Base-by-base conservation (phyloP, 169 alveolate genomes). In the Perkinsus olseni region DNA sequence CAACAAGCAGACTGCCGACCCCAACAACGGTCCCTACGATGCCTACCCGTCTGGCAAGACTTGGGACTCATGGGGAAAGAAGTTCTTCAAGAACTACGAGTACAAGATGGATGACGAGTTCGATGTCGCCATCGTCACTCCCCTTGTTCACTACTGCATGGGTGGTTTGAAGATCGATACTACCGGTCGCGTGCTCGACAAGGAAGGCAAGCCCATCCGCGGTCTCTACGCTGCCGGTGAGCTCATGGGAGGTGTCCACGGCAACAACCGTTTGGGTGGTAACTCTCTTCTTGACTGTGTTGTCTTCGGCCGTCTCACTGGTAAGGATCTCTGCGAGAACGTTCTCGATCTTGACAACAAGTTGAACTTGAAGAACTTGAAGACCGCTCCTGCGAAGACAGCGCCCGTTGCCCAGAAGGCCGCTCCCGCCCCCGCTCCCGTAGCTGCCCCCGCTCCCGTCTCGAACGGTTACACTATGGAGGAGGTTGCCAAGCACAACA, bases 81-180 rank as follows among this genome's bases (percentile, higher is more conserved):
- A 95, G 91, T 93, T 92, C 91, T 74, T 95, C 82, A 91, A 94
- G 93, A 45, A 95, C 92, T 93, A 50, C 74, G 37, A 92, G 37
- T 21, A 94, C 74, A 94, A 93, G 90, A 0, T 91, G 74, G 92
- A 93, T 50, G 95, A 94, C 36, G 91, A 91, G 34, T 94, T 95
- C 48, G 93, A 96, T 92, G 96, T 94, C 36, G 95, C 95, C 93
- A 94, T 96, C 93, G 94, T 96, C 91, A 94, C 96, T 0, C 97
- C 97, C 36, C 93, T 95, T 38, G 94, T 94, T 82, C 96, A 93
- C 93, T 95, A 93, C 94, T 93, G 92, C 62, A 93, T 95, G 48
- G 97, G 97, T 50, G 97, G 97, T 51, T 48, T 96, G 39, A 62
- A 92, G 94, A 95, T 96, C 48, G 93, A 90, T 74, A 91, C 93